Base-by-base conservation (phyloP, 1,284 basidiomycete genomes). In the Rhodofomes roseus region DNA sequence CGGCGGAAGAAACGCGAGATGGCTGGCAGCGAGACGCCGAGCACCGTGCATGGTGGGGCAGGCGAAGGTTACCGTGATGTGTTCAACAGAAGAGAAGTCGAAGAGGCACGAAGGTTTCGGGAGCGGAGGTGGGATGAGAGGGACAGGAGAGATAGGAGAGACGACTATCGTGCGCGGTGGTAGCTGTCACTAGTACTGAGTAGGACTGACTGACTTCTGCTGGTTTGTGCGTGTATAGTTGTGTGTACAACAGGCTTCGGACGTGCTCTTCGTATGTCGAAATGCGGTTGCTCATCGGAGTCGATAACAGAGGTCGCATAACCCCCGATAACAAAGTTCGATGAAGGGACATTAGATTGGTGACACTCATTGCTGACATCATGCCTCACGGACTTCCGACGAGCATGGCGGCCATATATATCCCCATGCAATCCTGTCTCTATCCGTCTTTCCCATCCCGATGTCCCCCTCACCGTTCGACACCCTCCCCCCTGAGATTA, bases 51-150 rank as follows among this genome's bases (percentile, higher is more conserved):
- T 52, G 86, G 84, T 5, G 83, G 77, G 2, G 73, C 71, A 56
- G 74, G 77, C 11, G 73, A 74, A 7, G 83, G 81, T 2, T 92
- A 92, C 61, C 79, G 80, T 1, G 89, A 93, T 65, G 77, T 88
- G 55, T 93, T 83, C 69, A 92, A 93, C 68, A 77, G 79, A 58
- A 70, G 73, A 46, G 90, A 87, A 59, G 88, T 91, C 0, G 83
- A 87, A 64, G 89, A 86, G 59, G 90, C 90, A 2, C 85, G 86
- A 66, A 75, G 61, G 16, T 20, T 64, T 23, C 46, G 67, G 29
- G 68, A 66, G 23, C 29, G 63, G 44, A 54, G 79, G 58, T 58
- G 63, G 44, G 61, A 64, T n/a, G 46, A 61, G 54, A 52, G 62
- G 31, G 56, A 55, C 36, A 14, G 53, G 34, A 36, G n/a, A 11